Conservation (phyloP, 2,329 filamentous ascomycete species). For the Penicillium sp. region DNA sequence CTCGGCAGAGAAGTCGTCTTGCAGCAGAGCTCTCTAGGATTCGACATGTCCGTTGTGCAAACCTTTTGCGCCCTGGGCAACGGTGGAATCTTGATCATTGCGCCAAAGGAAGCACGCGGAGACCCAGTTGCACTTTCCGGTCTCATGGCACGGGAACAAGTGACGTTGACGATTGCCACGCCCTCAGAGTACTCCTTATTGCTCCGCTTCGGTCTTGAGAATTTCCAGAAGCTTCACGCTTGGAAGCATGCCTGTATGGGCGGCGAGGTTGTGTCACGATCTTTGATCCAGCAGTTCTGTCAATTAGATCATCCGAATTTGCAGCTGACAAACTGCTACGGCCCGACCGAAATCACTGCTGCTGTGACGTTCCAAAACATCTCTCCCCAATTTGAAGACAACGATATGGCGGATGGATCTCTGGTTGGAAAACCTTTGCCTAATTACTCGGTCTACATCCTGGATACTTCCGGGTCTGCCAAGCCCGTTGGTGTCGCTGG, state of each 20-base stretch:
- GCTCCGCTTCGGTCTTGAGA: too few species aligned
- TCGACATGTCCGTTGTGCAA: slow-evolving; percentile 8
- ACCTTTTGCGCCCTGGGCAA: slow-evolving; percentile 4
- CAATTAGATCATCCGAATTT: background rate
- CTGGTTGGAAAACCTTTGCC: slow-evolving; percentile 18
- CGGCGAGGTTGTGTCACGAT: slow-evolving; percentile 5
- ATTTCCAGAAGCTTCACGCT: background rate
- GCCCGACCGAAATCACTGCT: slow-evolving; percentile 8
- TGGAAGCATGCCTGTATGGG: slow-evolving; percentile 7
- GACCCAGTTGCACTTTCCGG: slow-evolving; percentile 4
- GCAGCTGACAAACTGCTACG: slow-evolving; percentile 9
- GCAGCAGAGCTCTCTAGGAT: slow-evolving; percentile 10
- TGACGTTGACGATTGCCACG: slow-evolving; percentile 1
- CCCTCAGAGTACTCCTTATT: too few species aligned
- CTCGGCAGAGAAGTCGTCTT: slow-evolving; percentile 1
- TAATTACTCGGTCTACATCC: slow-evolving; percentile 31
- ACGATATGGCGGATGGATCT: slow-evolving; percentile 10
- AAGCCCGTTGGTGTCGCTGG: slow-evolving; percentile 40
- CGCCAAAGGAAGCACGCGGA: background rate
- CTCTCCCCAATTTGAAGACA: background rate
- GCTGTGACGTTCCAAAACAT: slow-evolving; percentile 1
- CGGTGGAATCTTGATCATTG: slow-evolving; percentile 8
- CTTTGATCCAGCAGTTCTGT: background rate
- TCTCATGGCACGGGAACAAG: slow-evolving; percentile 1
- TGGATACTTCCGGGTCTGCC: slow-evolving; percentile 35